phyloP scores from a whole-genome alignment of 192 early-diverging fungal genomes.

The Backusella tuberculispora region DNA sequence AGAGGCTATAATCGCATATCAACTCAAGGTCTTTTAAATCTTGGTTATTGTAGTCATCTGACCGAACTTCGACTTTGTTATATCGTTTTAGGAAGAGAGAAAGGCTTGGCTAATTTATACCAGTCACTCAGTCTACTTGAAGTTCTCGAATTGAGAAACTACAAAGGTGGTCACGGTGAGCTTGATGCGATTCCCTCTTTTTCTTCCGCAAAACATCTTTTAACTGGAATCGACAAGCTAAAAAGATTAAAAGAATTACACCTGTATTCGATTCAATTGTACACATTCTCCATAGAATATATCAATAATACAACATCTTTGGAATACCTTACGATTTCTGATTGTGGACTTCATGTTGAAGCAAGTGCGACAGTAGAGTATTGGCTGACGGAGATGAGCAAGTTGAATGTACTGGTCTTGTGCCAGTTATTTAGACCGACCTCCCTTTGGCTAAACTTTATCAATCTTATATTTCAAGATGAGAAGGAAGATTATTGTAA shows the following conservation, averaged over 20 bases:
- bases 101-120: not conserved
- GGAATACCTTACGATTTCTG: not conserved
- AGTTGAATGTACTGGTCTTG: not conserved
- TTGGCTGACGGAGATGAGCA: not conserved
- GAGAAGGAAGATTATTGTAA: not conserved
- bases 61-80: not conserved
- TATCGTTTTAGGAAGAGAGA: not conserved
- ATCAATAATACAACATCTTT: constrained; percentile 7
- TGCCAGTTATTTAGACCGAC: not conserved
- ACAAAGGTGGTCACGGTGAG: not conserved
- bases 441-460: constrained; percentile 2
- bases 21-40: too few species aligned
- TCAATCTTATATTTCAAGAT: not conserved
- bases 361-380: not conserved
- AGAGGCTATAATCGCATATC: too few species aligned
- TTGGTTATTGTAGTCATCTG: not conserved
- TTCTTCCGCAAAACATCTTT: not conserved
- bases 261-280: not conserved
- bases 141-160: not conserved
- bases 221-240: not conserved
- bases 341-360: not conserved
- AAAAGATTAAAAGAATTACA: not conserved
- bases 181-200: not conserved
- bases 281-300: not conserved
- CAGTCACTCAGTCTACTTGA: not conserved